Percentiles rank a stretch among this genome's conserved stretches.
phyloP scores from a whole-genome alignment of 73 alveolate genomes.

The Blepharisma japonicum region DNA sequence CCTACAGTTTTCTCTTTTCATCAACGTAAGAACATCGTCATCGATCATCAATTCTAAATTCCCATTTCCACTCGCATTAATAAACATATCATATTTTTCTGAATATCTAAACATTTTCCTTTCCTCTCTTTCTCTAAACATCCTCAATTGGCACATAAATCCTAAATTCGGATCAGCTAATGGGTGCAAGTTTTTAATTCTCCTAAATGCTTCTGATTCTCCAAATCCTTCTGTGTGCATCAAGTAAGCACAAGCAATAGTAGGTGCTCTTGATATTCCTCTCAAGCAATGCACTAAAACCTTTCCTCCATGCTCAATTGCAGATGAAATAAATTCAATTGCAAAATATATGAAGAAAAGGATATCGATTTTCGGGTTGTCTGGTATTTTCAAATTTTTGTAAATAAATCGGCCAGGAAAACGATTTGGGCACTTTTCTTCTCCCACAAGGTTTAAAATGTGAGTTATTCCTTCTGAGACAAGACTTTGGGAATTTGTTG shows the following conservation, averaged over 20 bases:
- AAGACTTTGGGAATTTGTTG: not conserved
- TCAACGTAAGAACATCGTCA: not conserved
- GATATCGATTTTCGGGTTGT: constrained; percentile 21
- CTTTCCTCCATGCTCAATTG: not conserved
- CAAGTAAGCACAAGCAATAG: not conserved
- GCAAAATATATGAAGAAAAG: constrained; percentile 22
- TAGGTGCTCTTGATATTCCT: constrained; percentile 25
- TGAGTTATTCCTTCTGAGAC: constrained; percentile 1
- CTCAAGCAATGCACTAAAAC: constrained; percentile 22
- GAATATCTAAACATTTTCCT: not conserved
- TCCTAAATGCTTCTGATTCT: constrained; percentile 4
- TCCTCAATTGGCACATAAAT: constrained; percentile 9
- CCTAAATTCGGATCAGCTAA: constrained; percentile 22
- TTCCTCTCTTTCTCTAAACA: not conserved
- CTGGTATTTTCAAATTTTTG: not conserved
- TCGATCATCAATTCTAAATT: not conserved
- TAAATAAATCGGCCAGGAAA: not conserved
- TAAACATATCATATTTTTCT: constrained; percentile 7
- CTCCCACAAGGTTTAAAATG: constrained; percentile 24
- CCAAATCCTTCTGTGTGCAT: not conserved
- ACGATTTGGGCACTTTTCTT: constrained; percentile 14
- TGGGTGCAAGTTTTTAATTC: not conserved
- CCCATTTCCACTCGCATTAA: not conserved
- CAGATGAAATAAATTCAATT: not conserved
- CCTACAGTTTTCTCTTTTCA: not conserved